phyloP scores from a whole-genome alignment of 495 filamentous ascomycete genomes.

The Penicillium desertorum region DNA sequence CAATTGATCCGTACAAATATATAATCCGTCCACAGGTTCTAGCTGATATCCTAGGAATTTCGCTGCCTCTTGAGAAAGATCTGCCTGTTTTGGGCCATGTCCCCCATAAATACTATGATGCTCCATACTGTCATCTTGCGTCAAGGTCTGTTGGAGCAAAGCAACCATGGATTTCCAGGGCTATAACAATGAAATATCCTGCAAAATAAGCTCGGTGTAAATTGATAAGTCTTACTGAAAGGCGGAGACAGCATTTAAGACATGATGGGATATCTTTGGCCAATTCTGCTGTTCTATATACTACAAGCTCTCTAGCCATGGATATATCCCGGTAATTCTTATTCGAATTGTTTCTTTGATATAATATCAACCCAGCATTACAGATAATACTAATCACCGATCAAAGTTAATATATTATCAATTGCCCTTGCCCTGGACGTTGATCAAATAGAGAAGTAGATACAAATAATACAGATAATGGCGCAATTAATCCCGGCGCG shows the following conservation, averaged over 20 bases:
- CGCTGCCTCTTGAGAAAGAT: not conserved
- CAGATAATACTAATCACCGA: too few relatives aligned
- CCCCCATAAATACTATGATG: not conserved
- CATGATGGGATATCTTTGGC: not conserved
- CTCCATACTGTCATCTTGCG: not conserved
- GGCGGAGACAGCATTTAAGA: not conserved
- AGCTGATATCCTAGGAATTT: not conserved
- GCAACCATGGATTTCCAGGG: not conserved
- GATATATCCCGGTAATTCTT: too few relatives aligned
- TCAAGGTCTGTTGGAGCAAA: not conserved
- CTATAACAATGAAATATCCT: not conserved
- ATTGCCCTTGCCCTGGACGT: too few relatives aligned
- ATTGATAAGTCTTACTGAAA: not conserved
- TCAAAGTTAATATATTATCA: too few relatives aligned
- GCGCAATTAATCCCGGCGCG: constrained; percentile 5
- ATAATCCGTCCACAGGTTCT: not conserved
- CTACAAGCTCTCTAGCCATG: too few relatives aligned
- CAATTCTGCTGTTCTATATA: not conserved
- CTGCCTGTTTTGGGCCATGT: not conserved
- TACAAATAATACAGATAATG: not conserved
- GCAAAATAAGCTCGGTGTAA: not conserved
- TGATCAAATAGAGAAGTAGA: not conserved
- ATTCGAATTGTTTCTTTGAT: too few relatives aligned
- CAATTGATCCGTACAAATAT: not conserved
- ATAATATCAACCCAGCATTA: too few relatives aligned